Conservation (phyloP, 768 basidiomycete genomes). For the Auricularia sp. region DNA sequence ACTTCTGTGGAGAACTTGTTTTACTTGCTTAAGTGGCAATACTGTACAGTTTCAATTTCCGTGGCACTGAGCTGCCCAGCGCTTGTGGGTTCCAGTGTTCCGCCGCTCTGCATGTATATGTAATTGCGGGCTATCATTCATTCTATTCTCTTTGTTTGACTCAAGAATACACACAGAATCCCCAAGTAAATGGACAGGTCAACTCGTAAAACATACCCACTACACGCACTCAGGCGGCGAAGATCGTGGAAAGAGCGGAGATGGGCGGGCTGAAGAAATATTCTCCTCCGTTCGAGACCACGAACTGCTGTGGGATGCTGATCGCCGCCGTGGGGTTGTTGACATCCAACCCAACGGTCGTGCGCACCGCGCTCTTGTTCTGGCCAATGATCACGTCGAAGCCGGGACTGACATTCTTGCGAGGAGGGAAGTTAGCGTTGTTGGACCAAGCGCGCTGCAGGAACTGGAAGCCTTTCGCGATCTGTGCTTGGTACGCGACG, state of each 20-base stretch:
- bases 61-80: too few species aligned
- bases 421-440: background rate
- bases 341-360: background rate
- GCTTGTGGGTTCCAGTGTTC: too few species aligned
- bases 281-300: conserved; percentile 31
- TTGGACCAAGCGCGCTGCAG: conserved; percentile 12
- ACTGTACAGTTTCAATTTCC: too few species aligned
- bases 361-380: background rate
- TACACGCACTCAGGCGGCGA: background rate
- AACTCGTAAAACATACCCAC: too few species aligned
- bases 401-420: background rate
- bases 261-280: conserved; percentile 45
- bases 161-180: too few species aligned
- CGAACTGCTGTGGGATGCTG: background rate
- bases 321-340: background rate
- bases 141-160: too few species aligned
- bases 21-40: too few species aligned
- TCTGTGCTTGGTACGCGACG: conserved; percentile 26
- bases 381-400: background rate
- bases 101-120: too few species aligned
- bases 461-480: conserved; percentile 29
- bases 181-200: too few species aligned
- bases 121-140: too few species aligned
- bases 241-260: conserved; percentile 27
- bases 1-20: too few species aligned